phyloP scores from a whole-genome alignment of 148 eudicot genomes.

The Rhododendron henanense region DNA sequence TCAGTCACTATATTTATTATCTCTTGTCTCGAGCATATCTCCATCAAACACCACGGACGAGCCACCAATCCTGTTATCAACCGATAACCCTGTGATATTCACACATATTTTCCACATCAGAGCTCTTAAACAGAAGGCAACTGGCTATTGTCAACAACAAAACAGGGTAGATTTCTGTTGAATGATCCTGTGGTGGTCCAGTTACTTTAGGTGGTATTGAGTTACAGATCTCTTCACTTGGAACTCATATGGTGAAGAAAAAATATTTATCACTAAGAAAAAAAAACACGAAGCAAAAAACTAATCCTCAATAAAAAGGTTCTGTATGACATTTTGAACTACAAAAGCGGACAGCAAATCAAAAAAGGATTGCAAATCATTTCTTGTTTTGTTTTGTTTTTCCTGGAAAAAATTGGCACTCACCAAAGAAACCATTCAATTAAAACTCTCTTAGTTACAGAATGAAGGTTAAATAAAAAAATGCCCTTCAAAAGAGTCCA shows the following conservation, averaged over 20 bases:
- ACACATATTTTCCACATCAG: constrained; percentile 13
- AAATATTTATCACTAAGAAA: not conserved
- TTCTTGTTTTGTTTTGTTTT: not conserved
- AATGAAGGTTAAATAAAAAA: not conserved
- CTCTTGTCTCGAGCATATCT: constrained; percentile 75
- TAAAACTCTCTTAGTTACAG: not conserved
- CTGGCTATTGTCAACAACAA: not conserved
- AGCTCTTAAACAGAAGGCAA: not conserved
- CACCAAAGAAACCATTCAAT: not conserved
- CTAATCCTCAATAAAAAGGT: not conserved
- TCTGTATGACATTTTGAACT: not conserved
- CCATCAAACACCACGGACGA: constrained; percentile 85
- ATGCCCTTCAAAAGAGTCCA: not conserved
- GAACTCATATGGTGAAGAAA: not conserved
- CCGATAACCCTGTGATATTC: constrained; percentile 55
- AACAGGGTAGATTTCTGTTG: not conserved
- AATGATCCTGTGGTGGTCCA: not conserved
- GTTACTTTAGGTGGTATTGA: not conserved
- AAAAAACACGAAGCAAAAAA: not conserved
- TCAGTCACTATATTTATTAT: constrained; percentile 67
- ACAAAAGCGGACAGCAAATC: not conserved
- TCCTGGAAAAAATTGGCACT: not conserved
- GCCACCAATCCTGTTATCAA: constrained; percentile 62
- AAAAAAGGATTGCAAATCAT: not conserved
- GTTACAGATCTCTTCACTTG: not conserved